Base-by-base conservation (phyloP, 129 eudicot species). In the Flaveria robusta region DNA sequence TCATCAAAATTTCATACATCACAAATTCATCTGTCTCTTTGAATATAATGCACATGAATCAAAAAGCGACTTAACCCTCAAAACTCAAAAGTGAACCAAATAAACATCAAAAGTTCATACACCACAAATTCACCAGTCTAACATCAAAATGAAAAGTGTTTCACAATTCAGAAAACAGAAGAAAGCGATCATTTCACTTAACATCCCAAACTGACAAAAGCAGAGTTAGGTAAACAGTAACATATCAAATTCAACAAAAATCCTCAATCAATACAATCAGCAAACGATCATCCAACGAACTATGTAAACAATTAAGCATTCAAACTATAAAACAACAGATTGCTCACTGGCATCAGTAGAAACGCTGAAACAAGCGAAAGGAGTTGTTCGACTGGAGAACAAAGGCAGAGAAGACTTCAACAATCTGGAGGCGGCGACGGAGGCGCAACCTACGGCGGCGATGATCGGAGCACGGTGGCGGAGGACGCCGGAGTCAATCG, bases 361-460 rank as follows among this genome's bases (percentile, higher is more conserved):
- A 77, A 82, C 68, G 88, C 80, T 49, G 13, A 87, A 68, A 62
- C 84, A 93, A 84, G 91, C 93, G 67, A 93, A 91, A 42, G 93
- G 89, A 19, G 23, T 72, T 51, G 96, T 86, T 12, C 74, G 76
- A 63, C 37, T 50, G 50, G 84, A 66, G 34, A 71, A 31, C 4
- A 64, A 75, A 2, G 87, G 83, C 8, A 39, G 13, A 22, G 84
- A 77, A 37, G 86, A 82, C 13, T 87, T 87, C 81, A 82, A 85
- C 20, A 84, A 22, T 70, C 50, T 79, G 10, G 87, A 84, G 64
- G 72, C 85, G 71, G 88, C 93, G 51, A 86, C 58, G 13, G 92
- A 82, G 6, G 70, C 90, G 76, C 80, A 82, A 39, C 91, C 88
- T n/a, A 91, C n/a, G 1, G 96, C 92, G 55, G 68, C 91, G 66